phyloP scores from a whole-genome alignment of 441 rosid species.

The Cnidoscolus chayamansa region DNA sequence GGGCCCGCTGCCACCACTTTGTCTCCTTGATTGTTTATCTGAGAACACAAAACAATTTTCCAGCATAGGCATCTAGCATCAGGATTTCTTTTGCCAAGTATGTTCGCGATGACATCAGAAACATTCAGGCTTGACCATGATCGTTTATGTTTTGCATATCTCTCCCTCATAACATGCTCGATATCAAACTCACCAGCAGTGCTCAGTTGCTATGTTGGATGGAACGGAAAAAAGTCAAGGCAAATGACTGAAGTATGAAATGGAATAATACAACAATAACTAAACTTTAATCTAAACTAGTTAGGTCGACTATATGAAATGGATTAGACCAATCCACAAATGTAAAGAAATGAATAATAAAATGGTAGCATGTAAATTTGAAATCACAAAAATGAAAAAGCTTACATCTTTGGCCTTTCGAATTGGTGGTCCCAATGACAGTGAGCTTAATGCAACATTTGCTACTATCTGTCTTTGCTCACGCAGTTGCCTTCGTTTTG shows the following conservation, averaged over 20 bases:
- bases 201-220: constrained; percentile 43
- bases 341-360: background rate
- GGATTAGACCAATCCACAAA: background rate
- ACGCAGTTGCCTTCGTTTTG: constrained; percentile 55
- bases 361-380: background rate
- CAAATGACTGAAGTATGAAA: background rate
- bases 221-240: constrained; percentile 6
- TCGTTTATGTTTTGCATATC: constrained; percentile 51
- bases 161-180: constrained; percentile 59
- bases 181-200: constrained; percentile 51
- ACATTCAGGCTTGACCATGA: constrained; percentile 88
- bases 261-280: no score
- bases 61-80: constrained; percentile 69
- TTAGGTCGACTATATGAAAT: no score
- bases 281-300: no score
- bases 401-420: constrained; percentile 58
- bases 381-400: constrained; percentile 20
- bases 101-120: constrained; percentile 58
- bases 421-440: constrained; percentile 76
- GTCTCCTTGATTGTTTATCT: constrained; percentile 33
- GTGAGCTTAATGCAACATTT: constrained; percentile 65
- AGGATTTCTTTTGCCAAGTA: constrained; percentile 54
- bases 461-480: constrained; percentile 69
- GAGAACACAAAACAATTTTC: constrained; percentile 72
- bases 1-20: constrained; percentile 36